Evolutionary conservation across 2,329 filamentous ascomycete species (phyloP), one percentile per base, ranked within the genome.

Genomic region (Ilyonectria robusta): DNA sequence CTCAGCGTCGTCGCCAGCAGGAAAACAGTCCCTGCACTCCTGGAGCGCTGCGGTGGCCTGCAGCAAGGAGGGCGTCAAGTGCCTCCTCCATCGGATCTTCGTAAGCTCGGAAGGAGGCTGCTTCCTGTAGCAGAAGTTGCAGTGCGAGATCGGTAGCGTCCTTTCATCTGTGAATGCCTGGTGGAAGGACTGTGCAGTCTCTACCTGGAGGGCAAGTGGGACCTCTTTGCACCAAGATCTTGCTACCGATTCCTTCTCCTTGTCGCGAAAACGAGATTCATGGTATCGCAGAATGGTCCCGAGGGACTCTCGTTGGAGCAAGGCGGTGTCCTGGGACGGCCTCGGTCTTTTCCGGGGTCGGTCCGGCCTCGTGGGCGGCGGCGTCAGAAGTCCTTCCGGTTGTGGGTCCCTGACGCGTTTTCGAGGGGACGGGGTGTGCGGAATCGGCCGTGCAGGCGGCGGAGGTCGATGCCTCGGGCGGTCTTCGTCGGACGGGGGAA

Each of bases 151-250:
- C 7, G 54, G 59, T 31, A 66, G n/a, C 42, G 59, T 60, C 26
- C 23, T 65, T 17, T 65, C 40, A 15, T 61, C 51, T 50, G 31
- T 51, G 26, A 65, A 65, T 4, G 62, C 62, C 37, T 47, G 3
- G 31, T 62, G 40, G 13, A 62, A 62, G 23, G 40, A 47, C 31
- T 47, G 61, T 6, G 57, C 33, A 46, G 62, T 54, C 55, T 65
- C 50, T 8, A 59, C 62, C 31, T 65, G 57, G 29, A 61, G 54
- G 47, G 53, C 26, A 37, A 56, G 51, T 10, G 64, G 42, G 51
- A 62, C 54, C 19, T 62, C 64, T 35, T 66, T 66, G 53, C 64
- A 66, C 64, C 54, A 66, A 26, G 59, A 66, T 66, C 64, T 66
- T 56, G 35, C 31, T 57, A 55, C 10, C 13, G 59, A 23, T 3